These are phyloP conservation scores for Amniculicola lignicola DNA, from an alignment of 495 filamentous ascomycete genomes.

Conservation along the genomic window DNA sequence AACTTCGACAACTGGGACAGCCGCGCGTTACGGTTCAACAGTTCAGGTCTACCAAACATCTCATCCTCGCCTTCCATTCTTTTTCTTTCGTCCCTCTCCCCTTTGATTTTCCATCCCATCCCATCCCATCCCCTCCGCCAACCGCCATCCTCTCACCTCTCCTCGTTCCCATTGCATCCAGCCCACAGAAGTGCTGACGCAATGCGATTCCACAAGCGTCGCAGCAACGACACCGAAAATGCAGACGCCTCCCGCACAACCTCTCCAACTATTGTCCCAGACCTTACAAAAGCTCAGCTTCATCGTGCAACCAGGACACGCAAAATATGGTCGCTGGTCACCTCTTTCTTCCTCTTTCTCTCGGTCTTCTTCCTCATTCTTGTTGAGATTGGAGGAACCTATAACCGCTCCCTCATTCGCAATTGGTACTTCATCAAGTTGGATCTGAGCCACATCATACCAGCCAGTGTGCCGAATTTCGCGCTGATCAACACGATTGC, in stretches of 20 bases:
- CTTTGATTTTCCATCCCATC: background rate
- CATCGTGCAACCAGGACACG: constrained; percentile 58
- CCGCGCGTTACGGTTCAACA: constrained; percentile 8
- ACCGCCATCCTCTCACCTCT: background rate
- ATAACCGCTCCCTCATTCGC: constrained; percentile 55
- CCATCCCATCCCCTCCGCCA: background rate
- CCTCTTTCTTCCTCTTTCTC: constrained; percentile 67
- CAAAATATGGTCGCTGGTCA: constrained; percentile 53
- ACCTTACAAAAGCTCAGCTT: constrained; percentile 39
- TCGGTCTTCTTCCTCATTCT: constrained; percentile 74
- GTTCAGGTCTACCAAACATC: background rate
- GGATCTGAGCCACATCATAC: constrained; percentile 80
- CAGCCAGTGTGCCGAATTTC: constrained; percentile 68
- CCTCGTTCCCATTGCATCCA: background rate
- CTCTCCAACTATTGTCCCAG: constrained; percentile 10
- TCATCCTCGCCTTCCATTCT: background rate
- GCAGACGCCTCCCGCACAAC: background rate
- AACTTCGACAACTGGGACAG: constrained; percentile 4
- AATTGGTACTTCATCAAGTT: constrained; percentile 79
- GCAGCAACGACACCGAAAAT: background rate
- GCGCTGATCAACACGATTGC: constrained; percentile 81
- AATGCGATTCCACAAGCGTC: constrained; percentile 21
- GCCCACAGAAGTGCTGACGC: background rate
- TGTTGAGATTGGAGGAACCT: constrained; percentile 70
- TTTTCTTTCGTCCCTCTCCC: background rate